A percentile compares a stretch with the other conserved stretches of the same genome.
Conservation (phyloP, 2,329 filamentous ascomycete genomes). For the Huntiella decipiens region DNA sequence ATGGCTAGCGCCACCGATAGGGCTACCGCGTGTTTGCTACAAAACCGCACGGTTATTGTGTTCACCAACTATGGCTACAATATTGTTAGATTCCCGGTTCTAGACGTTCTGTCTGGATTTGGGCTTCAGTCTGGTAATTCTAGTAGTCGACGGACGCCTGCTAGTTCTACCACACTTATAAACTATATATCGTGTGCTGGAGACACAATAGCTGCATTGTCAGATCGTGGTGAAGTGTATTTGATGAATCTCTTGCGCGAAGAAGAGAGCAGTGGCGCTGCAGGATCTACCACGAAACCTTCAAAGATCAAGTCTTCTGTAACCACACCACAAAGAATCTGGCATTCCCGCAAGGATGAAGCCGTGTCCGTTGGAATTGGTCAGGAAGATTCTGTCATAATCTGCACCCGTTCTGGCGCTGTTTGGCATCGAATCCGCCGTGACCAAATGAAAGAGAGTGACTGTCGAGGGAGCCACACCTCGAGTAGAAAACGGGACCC, state of each 20-base stretch:
- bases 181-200: slow-evolving; percentile 61
- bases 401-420: slow-evolving; percentile 79
- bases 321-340: slow-evolving; percentile 61
- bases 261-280: slow-evolving; percentile 39
- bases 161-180: slow-evolving; percentile 35
- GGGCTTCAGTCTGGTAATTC: background rate
- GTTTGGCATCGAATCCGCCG: slow-evolving; percentile 82
- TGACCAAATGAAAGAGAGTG: slow-evolving; percentile 55
- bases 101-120: slow-evolving; percentile 48
- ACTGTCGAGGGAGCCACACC: slow-evolving; percentile 27
- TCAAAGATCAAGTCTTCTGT: slow-evolving; percentile 73
- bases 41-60: slow-evolving; percentile 77
- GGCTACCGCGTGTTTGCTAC: slow-evolving; percentile 69
- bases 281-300: slow-evolving; percentile 75
- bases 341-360: slow-evolving; percentile 75
- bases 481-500: slow-evolving; percentile 39
- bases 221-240: slow-evolving; percentile 69
- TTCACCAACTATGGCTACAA: slow-evolving; percentile 94
- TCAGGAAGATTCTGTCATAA: slow-evolving; percentile 84
- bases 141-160: slow-evolving; percentile 39
- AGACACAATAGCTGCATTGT: slow-evolving; percentile 79
- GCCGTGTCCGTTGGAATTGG: slow-evolving; percentile 75
- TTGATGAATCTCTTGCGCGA: slow-evolving; percentile 61
- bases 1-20: slow-evolving; percentile 78
- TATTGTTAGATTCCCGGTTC: slow-evolving; percentile 63